A percentile compares a stretch with the other conserved stretches of the same genome.
Evolutionary conservation across 495 filamentous ascomycete species (phyloP).

Genomic region (Hypoxylon intermedium): DNA sequence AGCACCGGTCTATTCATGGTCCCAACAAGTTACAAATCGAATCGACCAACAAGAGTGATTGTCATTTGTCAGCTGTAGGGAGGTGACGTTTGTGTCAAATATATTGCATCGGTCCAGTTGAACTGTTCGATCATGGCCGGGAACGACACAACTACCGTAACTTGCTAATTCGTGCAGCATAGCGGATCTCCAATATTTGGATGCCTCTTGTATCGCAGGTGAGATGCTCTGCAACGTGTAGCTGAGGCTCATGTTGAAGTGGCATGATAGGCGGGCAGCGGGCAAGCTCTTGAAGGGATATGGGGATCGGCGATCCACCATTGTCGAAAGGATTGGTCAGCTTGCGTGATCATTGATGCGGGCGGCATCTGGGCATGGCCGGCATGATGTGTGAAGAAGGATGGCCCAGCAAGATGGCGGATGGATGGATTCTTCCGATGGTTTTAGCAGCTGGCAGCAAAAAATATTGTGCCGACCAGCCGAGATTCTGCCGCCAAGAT

Average conservation of each 20-base stretch:
- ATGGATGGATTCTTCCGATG: slow-evolving; percentile 23
- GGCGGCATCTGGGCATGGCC: too few relatives aligned
- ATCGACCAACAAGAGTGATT: neutral
- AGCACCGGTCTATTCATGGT: neutral
- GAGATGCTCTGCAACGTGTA: neutral
- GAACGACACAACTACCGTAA: neutral
- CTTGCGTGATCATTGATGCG: slow-evolving; percentile 27
- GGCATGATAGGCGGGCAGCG: neutral
- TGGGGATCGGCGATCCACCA: neutral
- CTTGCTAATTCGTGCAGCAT: neutral
- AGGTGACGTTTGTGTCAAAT: slow-evolving; percentile 17
- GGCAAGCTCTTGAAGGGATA: neutral
- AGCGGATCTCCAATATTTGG: neutral
- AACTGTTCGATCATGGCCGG: neutral
- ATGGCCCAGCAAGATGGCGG: too few relatives aligned
- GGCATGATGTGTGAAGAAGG: too few relatives aligned
- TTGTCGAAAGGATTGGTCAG: slow-evolving; percentile 1
- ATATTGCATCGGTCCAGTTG: neutral
- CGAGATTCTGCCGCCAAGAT: slow-evolving; percentile 35
- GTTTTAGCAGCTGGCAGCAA: neutral
- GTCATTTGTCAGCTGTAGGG: slow-evolving; percentile 19
- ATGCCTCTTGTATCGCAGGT: neutral
- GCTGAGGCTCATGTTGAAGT: neutral
- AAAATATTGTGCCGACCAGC: slow-evolving; percentile 26
- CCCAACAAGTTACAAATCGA: slow-evolving; percentile 11